Evolutionary conservation across 1,139 yeast genomes (phyloP).

Genomic region (Scheffersomyces parashehatae): DNA sequence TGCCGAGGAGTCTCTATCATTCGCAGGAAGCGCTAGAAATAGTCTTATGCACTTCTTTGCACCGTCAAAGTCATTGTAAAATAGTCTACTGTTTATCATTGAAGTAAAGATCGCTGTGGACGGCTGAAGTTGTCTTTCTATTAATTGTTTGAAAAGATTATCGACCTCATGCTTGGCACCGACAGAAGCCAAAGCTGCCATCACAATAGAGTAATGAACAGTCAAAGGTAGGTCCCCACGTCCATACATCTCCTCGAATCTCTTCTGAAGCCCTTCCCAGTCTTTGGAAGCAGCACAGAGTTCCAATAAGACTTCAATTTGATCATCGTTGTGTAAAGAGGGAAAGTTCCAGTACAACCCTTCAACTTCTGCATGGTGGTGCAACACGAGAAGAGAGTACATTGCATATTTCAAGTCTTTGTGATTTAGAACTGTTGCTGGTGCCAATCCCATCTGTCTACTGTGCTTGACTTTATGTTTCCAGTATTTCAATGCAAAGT

Average conservation of each 20-base stretch:
- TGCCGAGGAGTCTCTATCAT: constrained; percentile 3
- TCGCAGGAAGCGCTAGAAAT: constrained; percentile 10
- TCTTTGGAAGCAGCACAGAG: constrained; percentile 55
- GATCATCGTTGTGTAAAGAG: constrained; percentile 34
- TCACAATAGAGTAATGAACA: constrained; percentile 62
- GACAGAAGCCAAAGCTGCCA: constrained; percentile 59
- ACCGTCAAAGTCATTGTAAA: constrained; percentile 44
- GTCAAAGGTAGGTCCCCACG: constrained; percentile 56
- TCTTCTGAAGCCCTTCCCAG: constrained; percentile 61
- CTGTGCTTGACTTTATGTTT: constrained; percentile 18
- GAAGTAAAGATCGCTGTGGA: constrained; percentile 48
- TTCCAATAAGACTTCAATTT: constrained; percentile 45
- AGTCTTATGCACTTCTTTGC: constrained; percentile 28
- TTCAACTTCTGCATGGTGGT: constrained; percentile 25
- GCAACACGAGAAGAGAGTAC: constrained; percentile 25
- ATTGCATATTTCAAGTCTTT: constrained; percentile 33
- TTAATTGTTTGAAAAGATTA: constrained; percentile 49
- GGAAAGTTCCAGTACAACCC: constrained; percentile 25
- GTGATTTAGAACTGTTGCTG: constrained; percentile 7
- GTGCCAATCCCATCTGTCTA: constrained; percentile 1
- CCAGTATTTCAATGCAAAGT: constrained; percentile 25
- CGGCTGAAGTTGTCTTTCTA: constrained; percentile 50
- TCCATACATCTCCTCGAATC: constrained; percentile 63
- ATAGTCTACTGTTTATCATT: constrained; percentile 48
- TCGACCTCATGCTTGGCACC: constrained; percentile 60